Evolutionary conservation across 805 yeast species (phyloP), one percentile per base, ranked within the genome.

Genomic region (Vanderwaltozyma polyspora): DNA sequence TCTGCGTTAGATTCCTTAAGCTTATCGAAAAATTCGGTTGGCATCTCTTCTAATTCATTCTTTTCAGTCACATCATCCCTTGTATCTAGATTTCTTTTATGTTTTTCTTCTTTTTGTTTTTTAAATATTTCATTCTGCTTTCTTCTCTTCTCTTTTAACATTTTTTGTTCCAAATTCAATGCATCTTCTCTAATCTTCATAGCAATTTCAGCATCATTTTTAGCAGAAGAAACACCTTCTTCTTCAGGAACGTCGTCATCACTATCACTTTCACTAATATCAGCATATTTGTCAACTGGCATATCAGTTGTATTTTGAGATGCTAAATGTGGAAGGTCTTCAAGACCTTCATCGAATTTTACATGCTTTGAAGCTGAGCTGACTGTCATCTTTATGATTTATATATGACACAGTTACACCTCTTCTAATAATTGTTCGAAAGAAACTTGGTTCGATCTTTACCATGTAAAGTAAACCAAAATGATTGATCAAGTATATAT

Each of bases 181-280:
- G 49, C 45, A 24, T 55, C 50, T 32, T 50, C 57, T 29, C 53
- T 43, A 25, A 52, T 38, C 41, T 46, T 41, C 30, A 46, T 29
- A 40, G 52, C 36, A 32, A 43, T 38, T 40, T 57, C 53, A 25
- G 48, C 32, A 35, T 42, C 33, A 15, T 41, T 25, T 25, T 46
- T 45, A 18, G 59, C 60, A 22, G 50, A 26, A 28, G 56, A 39
- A 31, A 57, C 33, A 8, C 55, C 54, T 32, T 66, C 73, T 42
- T 70, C 75, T 37, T 68, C 74, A 34, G 76, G 76, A 1, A 75
- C 73, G 15, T 67, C 74, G 36, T 61, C 68, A n/a, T n/a, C n/a
- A 38, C 48, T 59, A 15, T 49, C 56, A 30, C 52, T 46, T 11
- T 47, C 53, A 17, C 36, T 36, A 9, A 33, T 38, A 33, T 36